A percentile compares a stretch with the other conserved stretches of the same genome.
These are phyloP conservation scores for Volvox africanus DNA, from an alignment of 139 green algal species.

Conservation along the genomic window DNA sequence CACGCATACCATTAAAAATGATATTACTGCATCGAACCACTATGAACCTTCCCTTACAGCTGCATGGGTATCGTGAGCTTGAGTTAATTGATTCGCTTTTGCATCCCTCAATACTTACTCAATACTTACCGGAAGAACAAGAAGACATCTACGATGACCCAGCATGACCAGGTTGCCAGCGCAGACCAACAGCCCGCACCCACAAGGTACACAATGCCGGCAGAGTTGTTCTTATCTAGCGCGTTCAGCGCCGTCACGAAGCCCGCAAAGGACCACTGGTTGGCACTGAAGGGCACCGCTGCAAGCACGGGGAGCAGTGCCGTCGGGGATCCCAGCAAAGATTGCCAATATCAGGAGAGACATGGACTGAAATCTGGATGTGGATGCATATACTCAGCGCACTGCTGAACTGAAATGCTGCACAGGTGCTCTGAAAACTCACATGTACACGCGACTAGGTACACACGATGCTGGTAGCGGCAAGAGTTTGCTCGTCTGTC, in stretches of 20 bases:
- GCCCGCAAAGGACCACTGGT: conserved; percentile 64
- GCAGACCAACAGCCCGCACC: conserved; percentile 34
- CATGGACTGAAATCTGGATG: neutral
- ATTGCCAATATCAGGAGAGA: neutral
- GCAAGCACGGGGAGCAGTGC: neutral
- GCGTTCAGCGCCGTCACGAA: conserved; percentile 59
- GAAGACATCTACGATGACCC: conserved; percentile 54
- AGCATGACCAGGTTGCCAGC: conserved; percentile 41
- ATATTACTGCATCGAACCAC: neutral
- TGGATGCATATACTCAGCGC: neutral
- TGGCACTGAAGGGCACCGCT: conserved; percentile 55
- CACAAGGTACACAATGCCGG: conserved; percentile 55
- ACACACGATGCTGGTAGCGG: too few species aligned
- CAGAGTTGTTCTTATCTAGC: conserved; percentile 54
- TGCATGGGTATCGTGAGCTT: neutral
- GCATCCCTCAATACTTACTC: neutral
- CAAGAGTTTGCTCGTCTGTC: neutral
- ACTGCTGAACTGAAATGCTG: neutral
- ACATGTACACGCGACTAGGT: too few species aligned
- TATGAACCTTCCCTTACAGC: neutral
- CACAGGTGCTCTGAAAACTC: neutral
- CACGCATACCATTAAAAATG: neutral
- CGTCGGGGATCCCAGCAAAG: too few species aligned
- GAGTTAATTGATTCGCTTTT: neutral
- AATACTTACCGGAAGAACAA: conserved; percentile 27